Evolutionary conservation across 1,284 basidiomycete genomes (phyloP).

Genomic region (Rugosomyces carneus): DNA sequence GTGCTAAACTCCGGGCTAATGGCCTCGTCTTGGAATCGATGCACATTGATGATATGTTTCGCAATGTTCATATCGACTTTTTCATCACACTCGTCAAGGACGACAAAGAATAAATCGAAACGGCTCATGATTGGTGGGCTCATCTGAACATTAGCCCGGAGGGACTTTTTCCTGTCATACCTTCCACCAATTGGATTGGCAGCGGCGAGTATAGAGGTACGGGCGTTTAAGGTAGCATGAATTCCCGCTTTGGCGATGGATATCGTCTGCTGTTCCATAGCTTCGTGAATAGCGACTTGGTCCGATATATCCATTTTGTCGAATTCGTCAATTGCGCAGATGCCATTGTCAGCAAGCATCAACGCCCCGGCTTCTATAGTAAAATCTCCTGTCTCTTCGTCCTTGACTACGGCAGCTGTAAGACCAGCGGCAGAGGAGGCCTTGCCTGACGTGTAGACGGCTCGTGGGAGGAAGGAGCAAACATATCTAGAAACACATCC

Average conservation of each 20-base stretch:
- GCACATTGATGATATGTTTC: constrained; percentile 96
- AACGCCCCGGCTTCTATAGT: constrained; percentile 98
- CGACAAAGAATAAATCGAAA: constrained; percentile 98
- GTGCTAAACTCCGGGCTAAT: constrained; percentile 97
- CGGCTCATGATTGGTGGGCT: constrained; percentile 99
- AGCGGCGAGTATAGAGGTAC: constrained; percentile 96
- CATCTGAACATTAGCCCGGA: constrained; percentile 97
- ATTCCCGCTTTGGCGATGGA: constrained; percentile 99
- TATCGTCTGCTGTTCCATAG: constrained; percentile 99
- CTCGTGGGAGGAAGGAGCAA: constrained; percentile 97
- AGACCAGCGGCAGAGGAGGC: constrained; percentile 98
- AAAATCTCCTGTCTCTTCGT: constrained; percentile 98
- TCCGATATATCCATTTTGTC: constrained; percentile 99
- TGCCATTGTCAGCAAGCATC: constrained; percentile 99
- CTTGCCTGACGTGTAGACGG: constrained; percentile 98
- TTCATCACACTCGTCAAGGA: constrained; percentile 96
- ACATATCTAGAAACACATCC: constrained; percentile 64
- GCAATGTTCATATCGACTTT: constrained; percentile 92
- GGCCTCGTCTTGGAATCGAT: constrained; percentile 91
- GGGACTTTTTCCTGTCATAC: constrained; percentile 92
- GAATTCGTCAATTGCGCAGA: constrained; percentile 99
- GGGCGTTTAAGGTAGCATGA: constrained; percentile 96
- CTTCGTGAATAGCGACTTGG: constrained; percentile 99
- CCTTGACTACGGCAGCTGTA: constrained; percentile 96
- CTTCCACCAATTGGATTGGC: constrained; percentile 96